Conservation (phyloP, 495 filamentous ascomycete species). For the Melanomma pulvis-pyrius region DNA sequence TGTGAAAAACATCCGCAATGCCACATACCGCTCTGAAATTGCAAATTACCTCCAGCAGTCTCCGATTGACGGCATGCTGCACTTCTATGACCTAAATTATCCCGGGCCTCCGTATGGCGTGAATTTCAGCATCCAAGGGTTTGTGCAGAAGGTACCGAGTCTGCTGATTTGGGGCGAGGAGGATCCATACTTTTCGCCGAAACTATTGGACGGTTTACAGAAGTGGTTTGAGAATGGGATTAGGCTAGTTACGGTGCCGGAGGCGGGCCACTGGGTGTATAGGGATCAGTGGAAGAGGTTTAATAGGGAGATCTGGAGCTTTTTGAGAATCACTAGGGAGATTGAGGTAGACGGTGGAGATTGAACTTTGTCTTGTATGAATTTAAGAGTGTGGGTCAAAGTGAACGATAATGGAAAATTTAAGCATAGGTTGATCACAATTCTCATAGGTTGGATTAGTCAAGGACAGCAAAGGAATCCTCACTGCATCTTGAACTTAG, state of each 20-base stretch:
- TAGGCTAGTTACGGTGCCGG: conserved; percentile 9
- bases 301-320: conserved; percentile 12
- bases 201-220: conserved; percentile 2
- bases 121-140: not conserved
- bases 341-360: not conserved
- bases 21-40: conserved; percentile 9
- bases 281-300: conserved; percentile 9
- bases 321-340: not conserved
- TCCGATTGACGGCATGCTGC: conserved; percentile 18
- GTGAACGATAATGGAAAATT: too few species aligned
- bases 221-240: conserved; percentile 16
- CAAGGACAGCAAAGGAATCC: too few species aligned
- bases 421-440: too few species aligned
- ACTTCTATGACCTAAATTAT: conserved; percentile 14
- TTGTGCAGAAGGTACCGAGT: conserved; percentile 11
- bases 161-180: conserved; percentile 13
- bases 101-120: conserved; percentile 13
- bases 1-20: conserved; percentile 8
- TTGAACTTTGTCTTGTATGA: too few species aligned
- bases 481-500: too few species aligned
- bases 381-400: too few species aligned
- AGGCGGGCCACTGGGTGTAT: conserved; percentile 14
- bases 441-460: too few species aligned
- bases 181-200: conserved; percentile 14
- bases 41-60: conserved; percentile 1